These are phyloP conservation scores for Oryza meridionalis DNA, from an alignment of 176 grass and related monocot genomes.

Conservation along the genomic window DNA sequence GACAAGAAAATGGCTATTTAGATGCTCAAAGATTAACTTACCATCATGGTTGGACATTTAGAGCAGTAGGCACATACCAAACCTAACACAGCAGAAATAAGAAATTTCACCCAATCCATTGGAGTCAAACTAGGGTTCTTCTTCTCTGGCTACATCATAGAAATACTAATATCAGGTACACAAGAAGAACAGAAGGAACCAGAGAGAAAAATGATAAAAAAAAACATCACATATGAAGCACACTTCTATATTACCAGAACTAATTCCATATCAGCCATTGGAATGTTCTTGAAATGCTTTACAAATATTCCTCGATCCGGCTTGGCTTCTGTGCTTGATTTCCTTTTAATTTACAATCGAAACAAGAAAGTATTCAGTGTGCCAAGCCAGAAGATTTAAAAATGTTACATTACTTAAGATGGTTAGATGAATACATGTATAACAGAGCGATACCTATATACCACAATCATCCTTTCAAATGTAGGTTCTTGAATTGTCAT, in stretches of 20 bases:
- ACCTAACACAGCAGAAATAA: constrained; percentile 83
- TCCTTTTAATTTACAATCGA: constrained; percentile 49
- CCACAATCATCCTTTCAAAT: constrained; percentile 95
- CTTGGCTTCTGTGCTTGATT: constrained; percentile 52
- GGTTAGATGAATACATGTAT: constrained; percentile 11
- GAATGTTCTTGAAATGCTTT: constrained; percentile 95
- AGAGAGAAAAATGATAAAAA: neutral
- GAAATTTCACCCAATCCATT: constrained; percentile 98
- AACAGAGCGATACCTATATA: constrained; percentile 64
- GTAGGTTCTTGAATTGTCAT: constrained; percentile 94
- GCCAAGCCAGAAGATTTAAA: constrained; percentile 5
- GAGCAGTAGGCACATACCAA: constrained; percentile 60
- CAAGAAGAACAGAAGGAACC: constrained; percentile 16
- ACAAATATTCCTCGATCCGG: constrained; percentile 79
- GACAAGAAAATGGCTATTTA: constrained; percentile 43
- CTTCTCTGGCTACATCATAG: constrained; percentile 85
- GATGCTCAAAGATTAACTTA: constrained; percentile 30
- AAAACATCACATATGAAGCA: constrained; percentile 3
- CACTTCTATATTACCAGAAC: constrained; percentile 65
- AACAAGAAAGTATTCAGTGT: constrained; percentile 13
- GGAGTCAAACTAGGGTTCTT: constrained; percentile 97
- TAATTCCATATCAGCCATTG: constrained; percentile 98
- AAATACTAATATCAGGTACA: constrained; percentile 26
- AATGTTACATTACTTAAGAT: constrained; percentile 19
- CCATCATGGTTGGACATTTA: constrained; percentile 13